Evolutionary conservation across 306 rosid species (phyloP), one percentile per base, ranked within the genome.

Genomic region (Citrullus mucosospermus): DNA sequence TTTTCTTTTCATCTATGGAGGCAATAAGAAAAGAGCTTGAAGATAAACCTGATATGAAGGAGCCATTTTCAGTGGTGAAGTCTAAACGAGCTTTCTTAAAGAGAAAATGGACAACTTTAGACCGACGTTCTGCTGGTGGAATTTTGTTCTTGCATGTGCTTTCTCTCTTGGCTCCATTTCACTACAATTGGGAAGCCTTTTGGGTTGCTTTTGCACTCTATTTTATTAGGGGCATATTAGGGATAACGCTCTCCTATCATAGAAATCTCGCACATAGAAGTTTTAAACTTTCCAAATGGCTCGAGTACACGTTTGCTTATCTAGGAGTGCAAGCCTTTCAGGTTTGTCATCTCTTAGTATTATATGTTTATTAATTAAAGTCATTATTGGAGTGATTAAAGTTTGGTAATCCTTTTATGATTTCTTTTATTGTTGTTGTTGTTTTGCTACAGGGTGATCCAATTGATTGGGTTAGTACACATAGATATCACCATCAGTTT

Each of bases 401-500:
- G 7, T 6, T 41, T 41, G 1, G 53, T 46, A 46, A 12, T 10
- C 51, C 9, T 46, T 46, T 13, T 9, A 46, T 46, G 51, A 46
- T 46, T 14, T 46, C 14, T 41, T 46, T 9, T 6, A 46, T 44
- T 44, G 0, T 44, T 1, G 8, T 3, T 44, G 1, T 46, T 46
- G 0, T 14, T 51, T 51, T 51, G 12, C 6, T 14, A 51, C 1
- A 93, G 98, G 97, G 97, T 38, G 91, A 83, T 61, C 98, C 98
- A 65, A 88, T 93, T 76, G 97, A 93, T 76, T 93, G 97, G 97
- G 97, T 93, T 44, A 91, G 97, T 84, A 89, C 93, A 22, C 98
- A 93, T 76, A 90, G 98, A 76, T 91, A 86, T 84, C 98, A 93
- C 22, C 98, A 93, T 86, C 97, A 89, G 77, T 93, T 90, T 55